Evolutionary conservation across 2,329 filamentous ascomycete genomes (phyloP).

Genomic region (Aspergillus quadrilineatus): DNA sequence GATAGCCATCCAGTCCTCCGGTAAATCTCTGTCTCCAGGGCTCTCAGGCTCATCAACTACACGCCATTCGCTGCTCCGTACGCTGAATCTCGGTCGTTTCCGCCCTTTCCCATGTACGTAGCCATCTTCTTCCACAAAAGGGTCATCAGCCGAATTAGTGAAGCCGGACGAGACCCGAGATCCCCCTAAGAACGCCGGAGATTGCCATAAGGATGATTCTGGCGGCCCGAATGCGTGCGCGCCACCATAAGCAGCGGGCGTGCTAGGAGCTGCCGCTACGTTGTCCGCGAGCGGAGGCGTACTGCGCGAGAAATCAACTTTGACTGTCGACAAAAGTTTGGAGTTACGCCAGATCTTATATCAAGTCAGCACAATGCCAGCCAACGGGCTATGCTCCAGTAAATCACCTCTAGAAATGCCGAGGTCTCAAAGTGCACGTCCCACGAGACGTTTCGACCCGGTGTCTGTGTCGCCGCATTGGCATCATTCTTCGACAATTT

Average conservation of each 20-base stretch:
- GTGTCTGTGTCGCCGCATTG: conserved; percentile 53
- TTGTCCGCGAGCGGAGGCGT: conserved; percentile 23
- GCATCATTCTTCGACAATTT: conserved; percentile 60
- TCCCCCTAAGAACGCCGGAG: conserved; percentile 77
- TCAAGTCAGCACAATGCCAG: conserved; percentile 4
- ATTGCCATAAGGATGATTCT: conserved; percentile 62
- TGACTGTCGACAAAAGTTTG: conserved; percentile 38
- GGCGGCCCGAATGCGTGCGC: conserved; percentile 19
- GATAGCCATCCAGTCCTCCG: conserved; percentile 29
- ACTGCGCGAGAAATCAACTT: conserved; percentile 51
- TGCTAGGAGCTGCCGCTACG: conserved; percentile 22
- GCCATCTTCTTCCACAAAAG: conserved; percentile 67
- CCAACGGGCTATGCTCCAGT: not conserved
- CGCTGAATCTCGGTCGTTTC: conserved; percentile 69
- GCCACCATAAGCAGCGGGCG: conserved; percentile 26
- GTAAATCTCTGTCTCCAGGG: conserved; percentile 54
- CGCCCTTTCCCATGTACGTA: conserved; percentile 60
- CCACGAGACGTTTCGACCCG: conserved; percentile 58
- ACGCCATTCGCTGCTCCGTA: conserved; percentile 69
- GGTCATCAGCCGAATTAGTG: conserved; percentile 63
- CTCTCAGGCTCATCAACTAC: conserved; percentile 71
- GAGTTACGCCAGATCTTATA: conserved; percentile 29
- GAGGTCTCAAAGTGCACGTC: conserved; percentile 52
- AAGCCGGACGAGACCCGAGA: conserved; percentile 68
- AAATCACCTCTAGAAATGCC: conserved; percentile 36